A percentile compares a stretch with the other conserved stretches of the same genome.
Evolutionary conservation across 2,329 filamentous ascomycete species (phyloP).

Genomic region (Scortechinia acanthostroma): DNA sequence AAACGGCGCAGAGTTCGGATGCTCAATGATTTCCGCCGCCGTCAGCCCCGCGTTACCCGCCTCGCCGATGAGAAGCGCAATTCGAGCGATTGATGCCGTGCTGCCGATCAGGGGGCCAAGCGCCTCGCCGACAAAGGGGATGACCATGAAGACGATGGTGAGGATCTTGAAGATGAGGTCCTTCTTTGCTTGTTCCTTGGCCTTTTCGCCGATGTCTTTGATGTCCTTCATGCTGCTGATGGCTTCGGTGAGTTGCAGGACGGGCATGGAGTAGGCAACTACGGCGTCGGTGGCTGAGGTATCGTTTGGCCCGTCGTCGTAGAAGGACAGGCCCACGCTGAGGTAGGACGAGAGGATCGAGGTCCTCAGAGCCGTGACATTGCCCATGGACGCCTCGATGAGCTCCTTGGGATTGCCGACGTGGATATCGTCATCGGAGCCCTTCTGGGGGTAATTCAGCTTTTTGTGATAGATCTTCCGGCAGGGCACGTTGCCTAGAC

Average conservation of each 20-base stretch:
- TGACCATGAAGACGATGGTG: constrained; percentile 35
- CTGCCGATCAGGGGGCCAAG: constrained; percentile 10
- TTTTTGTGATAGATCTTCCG: too few species aligned
- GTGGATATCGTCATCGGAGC: not conserved
- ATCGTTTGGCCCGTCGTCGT: constrained; percentile 3
- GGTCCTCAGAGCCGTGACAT: constrained; percentile 3
- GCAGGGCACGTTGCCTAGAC: too few species aligned
- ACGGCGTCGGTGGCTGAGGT: constrained; percentile 5
- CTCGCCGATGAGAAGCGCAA: constrained; percentile 9
- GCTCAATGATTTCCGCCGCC: constrained; percentile 11
- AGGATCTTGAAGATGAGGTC: constrained; percentile 19
- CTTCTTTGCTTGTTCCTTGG: constrained; percentile 8
- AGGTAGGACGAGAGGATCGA: constrained; percentile 3
- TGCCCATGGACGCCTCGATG: constrained; percentile 4
- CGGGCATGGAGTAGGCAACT: constrained; percentile 9
- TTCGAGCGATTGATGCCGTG: constrained; percentile 6
- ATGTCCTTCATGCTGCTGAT: constrained; percentile 14
- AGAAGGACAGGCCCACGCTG: too few species aligned
- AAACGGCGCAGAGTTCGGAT: constrained; percentile 14
- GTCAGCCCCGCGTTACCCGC: constrained; percentile 11
- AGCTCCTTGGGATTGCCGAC: constrained; percentile 8
- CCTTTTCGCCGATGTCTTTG: constrained; percentile 12
- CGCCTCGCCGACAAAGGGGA: constrained; percentile 39
- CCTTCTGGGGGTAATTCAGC: too few species aligned
- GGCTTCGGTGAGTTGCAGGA: constrained; percentile 14